A percentile compares a stretch with the other conserved stretches of the same genome.
These are phyloP conservation scores for Scortechinia acanthostroma DNA, from an alignment of 2,329 filamentous ascomycete genomes.

Conservation along the genomic window DNA sequence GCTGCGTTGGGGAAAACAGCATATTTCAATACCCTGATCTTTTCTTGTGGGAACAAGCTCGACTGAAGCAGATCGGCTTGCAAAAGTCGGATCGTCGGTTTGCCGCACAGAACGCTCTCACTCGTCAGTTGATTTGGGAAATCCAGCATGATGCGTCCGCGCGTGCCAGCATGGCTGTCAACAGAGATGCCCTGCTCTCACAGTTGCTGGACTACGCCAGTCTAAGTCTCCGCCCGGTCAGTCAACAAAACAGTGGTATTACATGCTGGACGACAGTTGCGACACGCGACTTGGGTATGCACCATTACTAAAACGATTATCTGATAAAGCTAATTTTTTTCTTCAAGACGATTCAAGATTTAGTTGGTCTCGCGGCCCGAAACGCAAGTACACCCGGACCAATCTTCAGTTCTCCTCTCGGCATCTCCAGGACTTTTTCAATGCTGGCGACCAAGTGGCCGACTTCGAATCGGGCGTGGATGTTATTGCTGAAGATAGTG, in stretches of 20 bases:
- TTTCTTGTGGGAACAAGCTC: neutral
- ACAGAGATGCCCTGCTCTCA: neutral
- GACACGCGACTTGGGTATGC: neutral
- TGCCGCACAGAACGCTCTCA: constrained; percentile 22
- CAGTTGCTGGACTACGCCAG: constrained; percentile 10
- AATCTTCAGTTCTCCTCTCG: constrained; percentile 21
- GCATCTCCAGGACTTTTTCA: constrained; percentile 22
- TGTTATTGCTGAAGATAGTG: constrained; percentile 13
- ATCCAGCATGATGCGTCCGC: constrained; percentile 20
- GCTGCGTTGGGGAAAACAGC: neutral
- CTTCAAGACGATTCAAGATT: constrained; percentile 14
- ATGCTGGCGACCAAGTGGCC: constrained; percentile 20
- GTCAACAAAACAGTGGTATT: neutral
- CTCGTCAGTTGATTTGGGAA: constrained; percentile 23
- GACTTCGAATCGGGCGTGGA: constrained; percentile 15
- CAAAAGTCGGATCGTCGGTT: constrained; percentile 17
- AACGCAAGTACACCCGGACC: constrained; percentile 19
- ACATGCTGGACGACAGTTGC: neutral
- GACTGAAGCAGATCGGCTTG: constrained; percentile 18
- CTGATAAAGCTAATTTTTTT: constrained; percentile 9
- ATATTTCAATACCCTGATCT: neutral
- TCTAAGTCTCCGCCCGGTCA: neutral
- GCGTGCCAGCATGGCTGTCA: constrained; percentile 10
- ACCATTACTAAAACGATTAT: constrained; percentile 10
- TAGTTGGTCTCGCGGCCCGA: constrained; percentile 17